Conservation (phyloP, 73 alveolate species). For the Blepharisma stoltei region DNA sequence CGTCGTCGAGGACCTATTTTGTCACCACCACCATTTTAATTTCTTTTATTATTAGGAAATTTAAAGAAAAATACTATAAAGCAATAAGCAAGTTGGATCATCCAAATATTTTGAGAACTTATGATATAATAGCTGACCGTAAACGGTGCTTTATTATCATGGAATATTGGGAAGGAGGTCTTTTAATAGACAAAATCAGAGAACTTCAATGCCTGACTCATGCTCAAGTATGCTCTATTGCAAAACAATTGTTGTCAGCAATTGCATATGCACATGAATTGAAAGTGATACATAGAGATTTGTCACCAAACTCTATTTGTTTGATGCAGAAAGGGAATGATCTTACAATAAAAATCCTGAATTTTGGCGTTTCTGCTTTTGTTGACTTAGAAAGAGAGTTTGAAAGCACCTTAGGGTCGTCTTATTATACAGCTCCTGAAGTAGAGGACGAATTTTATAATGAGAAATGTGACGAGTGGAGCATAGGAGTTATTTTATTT, state of each 20-base stretch:
- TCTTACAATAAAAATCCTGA: background rate
- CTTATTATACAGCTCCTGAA: background rate
- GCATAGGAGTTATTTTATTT: background rate
- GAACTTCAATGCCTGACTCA: background rate
- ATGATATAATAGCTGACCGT: background rate
- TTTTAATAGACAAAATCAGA: background rate
- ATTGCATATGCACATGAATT: background rate
- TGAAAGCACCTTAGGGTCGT: background rate
- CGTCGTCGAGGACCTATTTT: too few species aligned
- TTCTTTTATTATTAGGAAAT: too few species aligned
- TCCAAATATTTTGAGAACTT: background rate
- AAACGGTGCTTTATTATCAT: background rate
- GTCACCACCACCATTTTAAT: too few species aligned
- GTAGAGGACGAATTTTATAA: background rate
- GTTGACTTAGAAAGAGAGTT: background rate
- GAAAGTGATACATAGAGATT: background rate
- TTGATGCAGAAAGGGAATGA: background rate
- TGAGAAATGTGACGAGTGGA: background rate
- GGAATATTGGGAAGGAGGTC: slow-evolving; percentile 16
- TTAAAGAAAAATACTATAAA: too few species aligned
- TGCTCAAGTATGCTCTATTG: background rate
- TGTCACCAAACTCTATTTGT: background rate
- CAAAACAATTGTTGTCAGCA: background rate
- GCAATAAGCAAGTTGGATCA: background rate
- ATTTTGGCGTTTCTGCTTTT: background rate